Base-by-base conservation (phyloP, 2,329 filamentous ascomycete species). In the Cercospora canescens region DNA sequence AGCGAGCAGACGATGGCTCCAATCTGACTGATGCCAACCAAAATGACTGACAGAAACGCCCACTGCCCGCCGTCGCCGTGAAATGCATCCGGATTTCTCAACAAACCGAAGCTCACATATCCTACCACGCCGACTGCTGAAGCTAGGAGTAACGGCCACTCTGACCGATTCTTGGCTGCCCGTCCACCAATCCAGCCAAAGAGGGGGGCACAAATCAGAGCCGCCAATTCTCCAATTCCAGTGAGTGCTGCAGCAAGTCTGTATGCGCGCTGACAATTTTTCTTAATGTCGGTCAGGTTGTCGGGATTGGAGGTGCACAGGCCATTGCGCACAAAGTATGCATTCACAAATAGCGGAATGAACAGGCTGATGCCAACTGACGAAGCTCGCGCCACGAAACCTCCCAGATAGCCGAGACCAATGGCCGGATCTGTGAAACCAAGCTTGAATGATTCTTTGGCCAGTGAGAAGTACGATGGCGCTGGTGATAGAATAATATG, bases 331-430 rank as follows among this genome's bases (percentile, higher is more conserved):
- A 94, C 91, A 79, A 94, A 98, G 78, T 92, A 97, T 26, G 92
- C 89, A 76, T 98, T 98, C 73, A 97, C 88, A 76, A 91, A 96
- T 1, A 99, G 86, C 0, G 95, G 95, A 62, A 99, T 91, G 80
- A 98, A 99, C 6, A 98, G 86, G 0, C 93, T 96, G 70, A 99
- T 96, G 60, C 92, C 94, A 5, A 99, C 95, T 0, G 93, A 97
- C 0, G 94, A 97, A 7, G 95, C 94, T 63, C 95, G 89, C 9
- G 94, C 94, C 2, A 99, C 94, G 74, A 98, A 97, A 1, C 95
- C 95, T 68, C 94, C 95, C 0, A 98, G 82, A 75, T 98, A 99
- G 30, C 91, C 94, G 0, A 98, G 85, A 18, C 88, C 89, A 68
- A 99, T 96, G 71, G 91, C 87, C 9, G 88, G 84, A 75, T 96